phyloP scores from a whole-genome alignment of 1,139 yeast species.

The Yamadazyma oceani region DNA sequence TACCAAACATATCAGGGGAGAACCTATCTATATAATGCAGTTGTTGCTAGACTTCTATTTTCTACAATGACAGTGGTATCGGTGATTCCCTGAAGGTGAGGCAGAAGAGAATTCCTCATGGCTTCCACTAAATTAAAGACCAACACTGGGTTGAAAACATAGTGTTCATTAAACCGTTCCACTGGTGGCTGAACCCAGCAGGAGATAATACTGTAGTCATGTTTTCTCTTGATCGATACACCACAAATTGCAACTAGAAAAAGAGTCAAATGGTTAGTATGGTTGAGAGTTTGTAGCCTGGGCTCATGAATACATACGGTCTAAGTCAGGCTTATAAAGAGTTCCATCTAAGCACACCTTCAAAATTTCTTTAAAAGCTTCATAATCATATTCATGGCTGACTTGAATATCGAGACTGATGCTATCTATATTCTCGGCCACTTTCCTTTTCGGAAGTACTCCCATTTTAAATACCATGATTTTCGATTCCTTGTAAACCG shows the following conservation, averaged over 20 bases:
- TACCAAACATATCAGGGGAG: too few species aligned
- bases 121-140: conserved; percentile 15
- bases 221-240: conserved; percentile 16
- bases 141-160: conserved; percentile 12
- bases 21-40: conserved; percentile 7
- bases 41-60: conserved; percentile 11
- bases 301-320: conserved; percentile 19
- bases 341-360: conserved; percentile 15
- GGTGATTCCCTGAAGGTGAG: conserved; percentile 4
- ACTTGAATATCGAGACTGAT: conserved; percentile 16
- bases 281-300: too few species aligned
- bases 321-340: conserved; percentile 16
- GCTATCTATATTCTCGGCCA: conserved; percentile 9
- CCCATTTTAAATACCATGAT: conserved; percentile 19
- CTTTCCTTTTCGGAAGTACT: conserved; percentile 16
- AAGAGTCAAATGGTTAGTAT: conserved; percentile 4
- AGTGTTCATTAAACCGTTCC: conserved; percentile 7
- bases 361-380: conserved; percentile 14
- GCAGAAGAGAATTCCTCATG: conserved; percentile 12
- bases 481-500: conserved; percentile 7
- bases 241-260: conserved; percentile 23
- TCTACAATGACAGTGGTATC: conserved; percentile 18
- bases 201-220: conserved; percentile 21
- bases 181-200: conserved; percentile 24
- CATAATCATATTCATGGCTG: conserved; percentile 10